phyloP scores from a whole-genome alignment of 2,329 filamentous ascomycete species.

The Emmonsiellopsis sp. region DNA sequence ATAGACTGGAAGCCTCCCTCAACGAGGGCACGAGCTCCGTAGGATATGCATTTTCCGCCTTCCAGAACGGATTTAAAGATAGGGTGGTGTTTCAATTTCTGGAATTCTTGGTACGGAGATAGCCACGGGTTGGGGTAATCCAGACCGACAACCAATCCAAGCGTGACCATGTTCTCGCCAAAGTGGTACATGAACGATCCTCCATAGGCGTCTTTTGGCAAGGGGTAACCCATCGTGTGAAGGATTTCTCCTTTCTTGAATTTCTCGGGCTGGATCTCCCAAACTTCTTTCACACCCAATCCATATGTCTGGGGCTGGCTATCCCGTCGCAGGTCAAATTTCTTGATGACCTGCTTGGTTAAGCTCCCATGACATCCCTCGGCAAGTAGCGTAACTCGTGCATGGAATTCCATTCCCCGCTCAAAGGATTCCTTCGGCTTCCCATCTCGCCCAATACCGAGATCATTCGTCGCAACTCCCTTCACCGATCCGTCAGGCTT shows the following conservation, averaged over 20 bases:
- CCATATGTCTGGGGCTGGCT: slow-evolving; percentile 94
- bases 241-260: slow-evolving; percentile 77
- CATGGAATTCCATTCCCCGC: slow-evolving; percentile 97
- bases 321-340: slow-evolving; percentile 80
- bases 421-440: slow-evolving; percentile 86
- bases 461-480: slow-evolving; percentile 91
- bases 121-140: slow-evolving; percentile 97
- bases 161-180: slow-evolving; percentile 86
- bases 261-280: slow-evolving; percentile 90
- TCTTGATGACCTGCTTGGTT: slow-evolving; percentile 89
- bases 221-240: slow-evolving; percentile 87
- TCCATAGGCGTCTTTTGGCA: slow-evolving; percentile 82
- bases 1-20: slow-evolving; percentile 98
- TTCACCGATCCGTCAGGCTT: slow-evolving; percentile 75
- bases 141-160: slow-evolving; percentile 84
- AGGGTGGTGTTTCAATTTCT: slow-evolving; percentile 98
- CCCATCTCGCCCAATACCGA: slow-evolving; percentile 73
- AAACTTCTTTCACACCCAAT: slow-evolving; percentile 90
- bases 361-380: slow-evolving; percentile 95
- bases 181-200: slow-evolving; percentile 99
- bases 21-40: slow-evolving; percentile 80
- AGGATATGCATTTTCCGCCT: slow-evolving; percentile 94
- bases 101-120: slow-evolving; percentile 90
- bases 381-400: slow-evolving; percentile 78
- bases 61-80: slow-evolving; percentile 78